phyloP scores from a whole-genome alignment of 2,329 filamentous ascomycete species.

The Dactylellina sp. region DNA sequence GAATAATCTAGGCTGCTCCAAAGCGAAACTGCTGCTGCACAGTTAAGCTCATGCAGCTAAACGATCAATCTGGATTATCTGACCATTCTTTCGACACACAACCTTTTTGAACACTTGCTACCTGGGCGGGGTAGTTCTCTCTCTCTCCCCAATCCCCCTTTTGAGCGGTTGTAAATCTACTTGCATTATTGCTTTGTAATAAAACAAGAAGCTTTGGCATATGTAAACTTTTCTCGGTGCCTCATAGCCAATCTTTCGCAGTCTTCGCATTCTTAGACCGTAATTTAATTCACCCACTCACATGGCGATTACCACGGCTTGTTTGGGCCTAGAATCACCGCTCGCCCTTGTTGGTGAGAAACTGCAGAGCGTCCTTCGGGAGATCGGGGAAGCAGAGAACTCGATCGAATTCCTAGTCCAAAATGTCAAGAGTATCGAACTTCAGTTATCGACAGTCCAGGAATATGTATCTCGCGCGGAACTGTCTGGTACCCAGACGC shows the following conservation, averaged over 20 bases:
- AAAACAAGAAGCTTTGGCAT: conserved; percentile 1
- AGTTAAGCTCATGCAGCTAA: background rate
- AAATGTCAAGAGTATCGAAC: conserved; percentile 18
- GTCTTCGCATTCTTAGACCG: background rate
- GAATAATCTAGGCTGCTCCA: too few relatives aligned
- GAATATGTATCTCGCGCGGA: conserved; percentile 21
- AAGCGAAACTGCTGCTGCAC: too few relatives aligned
- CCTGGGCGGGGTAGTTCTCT: background rate
- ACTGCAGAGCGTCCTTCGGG: conserved; percentile 2
- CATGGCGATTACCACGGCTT: conserved; percentile 2
- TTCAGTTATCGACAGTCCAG: conserved; percentile 18
- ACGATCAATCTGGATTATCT: too few relatives aligned
- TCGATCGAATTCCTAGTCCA: conserved; percentile 10
- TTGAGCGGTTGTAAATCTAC: background rate
- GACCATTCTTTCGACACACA: background rate
- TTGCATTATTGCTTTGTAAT: background rate
- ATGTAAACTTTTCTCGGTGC: background rate
- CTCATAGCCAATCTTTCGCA: background rate
- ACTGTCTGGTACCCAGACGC: conserved; percentile 12
- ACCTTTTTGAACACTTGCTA: background rate
- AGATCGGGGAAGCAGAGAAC: conserved; percentile 9
- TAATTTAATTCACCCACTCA: background rate
- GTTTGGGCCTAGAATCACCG: background rate
- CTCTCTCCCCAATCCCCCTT: background rate
- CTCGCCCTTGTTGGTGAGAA: conserved; percentile 17